Evolutionary conservation across 2,329 filamentous ascomycete species (phyloP).

Genomic region (Ophiocordyceps australis): DNA sequence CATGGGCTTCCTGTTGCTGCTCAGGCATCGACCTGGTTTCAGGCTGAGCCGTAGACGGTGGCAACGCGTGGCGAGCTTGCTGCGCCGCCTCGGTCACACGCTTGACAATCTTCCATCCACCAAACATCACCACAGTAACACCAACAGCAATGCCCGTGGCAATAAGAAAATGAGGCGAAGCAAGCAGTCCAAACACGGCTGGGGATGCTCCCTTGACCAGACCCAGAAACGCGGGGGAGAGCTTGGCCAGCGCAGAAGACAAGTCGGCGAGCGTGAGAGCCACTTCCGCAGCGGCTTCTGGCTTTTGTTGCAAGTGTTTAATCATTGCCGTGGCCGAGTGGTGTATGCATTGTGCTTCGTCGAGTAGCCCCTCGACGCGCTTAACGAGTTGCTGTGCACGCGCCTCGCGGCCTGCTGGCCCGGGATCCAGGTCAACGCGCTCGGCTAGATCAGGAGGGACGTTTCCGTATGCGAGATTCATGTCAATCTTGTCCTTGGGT

Average conservation of each 20-base stretch:
- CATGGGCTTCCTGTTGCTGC: not conserved
- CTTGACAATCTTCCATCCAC: conserved; percentile 95
- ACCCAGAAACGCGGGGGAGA: conserved; percentile 64
- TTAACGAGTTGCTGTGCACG: conserved; percentile 41
- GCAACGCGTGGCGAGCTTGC: too few relatives aligned
- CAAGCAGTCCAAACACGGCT: conserved; percentile 68
- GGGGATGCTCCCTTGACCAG: conserved; percentile 68
- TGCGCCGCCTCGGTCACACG: conserved; percentile 36
- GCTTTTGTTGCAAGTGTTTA: conserved; percentile 47
- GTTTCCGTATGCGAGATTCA: conserved; percentile 82
- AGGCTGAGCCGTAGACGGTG: too few relatives aligned
- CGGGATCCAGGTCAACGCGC: conserved; percentile 26
- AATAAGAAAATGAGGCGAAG: conserved; percentile 87
- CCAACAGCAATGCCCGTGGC: conserved; percentile 77
- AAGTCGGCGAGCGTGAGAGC: conserved; percentile 86
- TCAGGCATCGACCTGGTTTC: not conserved
- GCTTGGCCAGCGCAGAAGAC: conserved; percentile 61
- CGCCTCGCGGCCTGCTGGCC: conserved; percentile 34
- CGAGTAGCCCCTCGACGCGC: conserved; percentile 58
- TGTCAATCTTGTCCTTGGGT: conserved; percentile 46
- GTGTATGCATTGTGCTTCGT: conserved; percentile 79
- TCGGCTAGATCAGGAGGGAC: conserved; percentile 49
- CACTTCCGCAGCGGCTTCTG: conserved; percentile 84
- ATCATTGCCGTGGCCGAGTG: conserved; percentile 74
- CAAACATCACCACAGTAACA: conserved; percentile 89